These are phyloP conservation scores for Venturia pyrina DNA, from an alignment of 2,329 filamentous ascomycete species.

Conservation along the genomic window DNA sequence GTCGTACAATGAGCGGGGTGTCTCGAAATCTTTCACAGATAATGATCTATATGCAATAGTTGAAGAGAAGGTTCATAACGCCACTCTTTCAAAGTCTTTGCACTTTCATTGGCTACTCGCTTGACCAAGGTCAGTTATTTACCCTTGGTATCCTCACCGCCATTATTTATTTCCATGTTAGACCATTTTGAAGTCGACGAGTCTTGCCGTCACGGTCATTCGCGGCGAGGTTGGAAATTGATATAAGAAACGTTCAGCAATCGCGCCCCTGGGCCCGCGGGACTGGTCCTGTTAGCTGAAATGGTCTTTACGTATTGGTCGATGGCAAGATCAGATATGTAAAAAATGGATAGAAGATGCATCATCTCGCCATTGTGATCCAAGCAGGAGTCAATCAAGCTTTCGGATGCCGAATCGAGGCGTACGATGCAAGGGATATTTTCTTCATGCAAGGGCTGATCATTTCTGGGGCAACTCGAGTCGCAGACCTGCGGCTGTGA, in stretches of 20 bases:
- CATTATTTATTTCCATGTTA: background rate
- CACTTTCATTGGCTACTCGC: too few relatives aligned
- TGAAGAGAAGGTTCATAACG: too few relatives aligned
- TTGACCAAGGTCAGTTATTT: too few relatives aligned
- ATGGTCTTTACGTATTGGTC: too few relatives aligned
- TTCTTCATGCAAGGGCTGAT: background rate
- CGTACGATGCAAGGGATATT: background rate
- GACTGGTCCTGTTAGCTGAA: too few relatives aligned
- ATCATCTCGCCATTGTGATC: background rate
- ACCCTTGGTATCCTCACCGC: too few relatives aligned
- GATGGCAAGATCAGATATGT: background rate
- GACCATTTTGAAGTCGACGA: background rate
- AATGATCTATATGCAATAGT: too few relatives aligned
- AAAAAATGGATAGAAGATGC: background rate
- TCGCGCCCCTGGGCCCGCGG: too few relatives aligned
- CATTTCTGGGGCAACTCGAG: background rate
- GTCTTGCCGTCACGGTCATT: background rate
- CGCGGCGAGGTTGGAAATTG: background rate
- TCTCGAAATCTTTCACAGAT: too few relatives aligned
- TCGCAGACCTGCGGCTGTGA: too few relatives aligned
- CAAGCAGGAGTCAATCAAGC: background rate
- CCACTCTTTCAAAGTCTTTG: too few relatives aligned
- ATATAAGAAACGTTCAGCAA: background rate
- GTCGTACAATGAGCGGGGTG: too few relatives aligned
- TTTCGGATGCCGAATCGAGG: background rate